These are phyloP conservation scores for Coprinopsis marcescibilis DNA, from an alignment of 768 basidiomycete genomes.

Conservation along the genomic window DNA sequence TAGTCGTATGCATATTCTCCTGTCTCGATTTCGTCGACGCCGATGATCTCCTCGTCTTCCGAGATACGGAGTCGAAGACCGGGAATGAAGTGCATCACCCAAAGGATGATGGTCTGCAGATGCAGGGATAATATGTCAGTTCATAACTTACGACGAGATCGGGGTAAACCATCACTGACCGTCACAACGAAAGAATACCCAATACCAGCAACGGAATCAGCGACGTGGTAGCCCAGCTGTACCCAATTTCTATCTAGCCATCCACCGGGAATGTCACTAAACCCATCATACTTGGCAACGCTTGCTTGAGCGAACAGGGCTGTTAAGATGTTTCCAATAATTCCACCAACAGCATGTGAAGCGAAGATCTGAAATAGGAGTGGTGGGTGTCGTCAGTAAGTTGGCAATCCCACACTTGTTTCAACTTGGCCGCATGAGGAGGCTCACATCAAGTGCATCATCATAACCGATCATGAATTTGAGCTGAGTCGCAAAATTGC, in stretches of 20 bases:
- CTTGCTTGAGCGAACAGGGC: conserved; percentile 81
- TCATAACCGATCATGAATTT: conserved; percentile 78
- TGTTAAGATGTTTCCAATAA: conserved; percentile 80
- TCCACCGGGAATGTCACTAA: conserved; percentile 62
- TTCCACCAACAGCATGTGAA: conserved; percentile 71
- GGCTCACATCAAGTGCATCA: conserved; percentile 71
- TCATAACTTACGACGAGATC: background rate
- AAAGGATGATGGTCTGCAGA: conserved; percentile 67
- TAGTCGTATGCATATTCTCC: conserved; percentile 90
- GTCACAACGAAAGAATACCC: conserved; percentile 74
- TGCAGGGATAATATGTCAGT: background rate
- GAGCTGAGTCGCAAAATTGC: conserved; percentile 95
- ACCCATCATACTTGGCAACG: conserved; percentile 77
- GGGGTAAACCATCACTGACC: conserved; percentile 31
- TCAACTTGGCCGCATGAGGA: background rate
- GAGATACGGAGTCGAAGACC: conserved; percentile 64
- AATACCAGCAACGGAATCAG: conserved; percentile 61
- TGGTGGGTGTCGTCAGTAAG: background rate
- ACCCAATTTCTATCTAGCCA: conserved; percentile 82
- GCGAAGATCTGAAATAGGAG: conserved; percentile 74
- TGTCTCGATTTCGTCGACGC: conserved; percentile 87
- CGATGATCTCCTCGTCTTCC: conserved; percentile 68
- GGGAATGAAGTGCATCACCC: conserved; percentile 86
- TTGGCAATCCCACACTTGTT: background rate
- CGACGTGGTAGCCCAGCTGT: conserved; percentile 84